Evolutionary conservation across 108 stramenopile genomes (phyloP).

Genomic region (Skeletonema grethae): DNA sequence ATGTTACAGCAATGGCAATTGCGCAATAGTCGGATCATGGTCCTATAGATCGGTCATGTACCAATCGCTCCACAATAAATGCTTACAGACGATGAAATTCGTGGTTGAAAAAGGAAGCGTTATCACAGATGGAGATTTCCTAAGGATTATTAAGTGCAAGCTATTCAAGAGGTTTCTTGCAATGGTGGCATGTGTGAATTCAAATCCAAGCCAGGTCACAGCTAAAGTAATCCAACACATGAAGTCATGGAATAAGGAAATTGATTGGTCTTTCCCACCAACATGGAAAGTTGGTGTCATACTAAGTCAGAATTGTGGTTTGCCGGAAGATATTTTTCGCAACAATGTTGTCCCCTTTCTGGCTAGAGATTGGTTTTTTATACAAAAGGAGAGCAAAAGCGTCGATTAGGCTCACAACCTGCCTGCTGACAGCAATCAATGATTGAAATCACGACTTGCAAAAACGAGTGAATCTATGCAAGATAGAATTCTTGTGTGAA

Average conservation of each 20-base stretch:
- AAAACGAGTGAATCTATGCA: too few relatives aligned
- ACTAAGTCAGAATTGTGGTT: slow-evolving; percentile 30
- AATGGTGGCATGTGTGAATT: slow-evolving; percentile 10
- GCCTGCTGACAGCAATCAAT: too few relatives aligned
- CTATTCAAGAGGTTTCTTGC: slow-evolving; percentile 12
- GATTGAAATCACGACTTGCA: too few relatives aligned
- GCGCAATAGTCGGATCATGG: not conserved
- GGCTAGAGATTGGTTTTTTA: slow-evolving; percentile 42
- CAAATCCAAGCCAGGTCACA: slow-evolving; percentile 1
- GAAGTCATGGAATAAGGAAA: slow-evolving; percentile 15
- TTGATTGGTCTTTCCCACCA: slow-evolving; percentile 43
- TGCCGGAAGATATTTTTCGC: slow-evolving; percentile 39
- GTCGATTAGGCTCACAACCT: not conserved
- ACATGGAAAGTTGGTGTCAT: slow-evolving; percentile 38
- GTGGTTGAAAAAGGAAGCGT: slow-evolving; percentile 19
- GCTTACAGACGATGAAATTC: slow-evolving; percentile 30
- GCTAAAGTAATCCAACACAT: not conserved
- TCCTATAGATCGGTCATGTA: slow-evolving; percentile 15
- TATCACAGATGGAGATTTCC: slow-evolving; percentile 41
- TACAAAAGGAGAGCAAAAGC: not conserved
- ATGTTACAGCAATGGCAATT: slow-evolving; percentile 22
- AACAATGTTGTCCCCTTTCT: slow-evolving; percentile 30
- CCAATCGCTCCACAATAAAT: slow-evolving; percentile 18
- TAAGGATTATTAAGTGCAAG: not conserved
- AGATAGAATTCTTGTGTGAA: too few relatives aligned